Base-by-base conservation (phyloP, 768 basidiomycete genomes). In the Suillus placidus region DNA sequence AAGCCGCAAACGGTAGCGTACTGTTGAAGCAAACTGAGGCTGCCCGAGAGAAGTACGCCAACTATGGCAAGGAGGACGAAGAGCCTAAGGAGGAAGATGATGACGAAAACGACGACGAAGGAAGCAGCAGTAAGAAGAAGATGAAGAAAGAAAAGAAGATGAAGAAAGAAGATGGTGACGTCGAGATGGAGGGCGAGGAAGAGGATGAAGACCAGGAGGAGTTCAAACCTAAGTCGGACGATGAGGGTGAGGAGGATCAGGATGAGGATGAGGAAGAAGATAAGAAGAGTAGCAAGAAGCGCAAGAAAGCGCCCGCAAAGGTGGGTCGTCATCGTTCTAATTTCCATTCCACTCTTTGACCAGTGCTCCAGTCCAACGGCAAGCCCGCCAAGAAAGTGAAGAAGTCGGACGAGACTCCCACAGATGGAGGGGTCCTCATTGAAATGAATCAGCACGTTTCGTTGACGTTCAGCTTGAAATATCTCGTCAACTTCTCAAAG, bases 401-500 rank as follows among this genome's bases (percentile, higher is more conserved):
- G 73, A 87, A 86, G 67, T 77, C 76, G 0, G 84, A 84, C 9
- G 87, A 88, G 23, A 83, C 85, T 3, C 85, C 86, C 5, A 77
- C 81, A 3, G 79, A 80, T 14, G 86, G 83, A 55, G 83, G 81
- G n/a, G 90, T 97, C 57, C 76, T 80, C 67, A 91, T 97, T 74
- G 87, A 92, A 78, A 91, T 97, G 85, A 93, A 94, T 73, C 89
- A 92, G 75, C 88, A 93, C 68, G 97, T 99, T 67, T 86, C 88
- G 51, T 83, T 99, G 58, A 98, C 95, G 1, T 99, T 99, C 83
- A 95, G 93, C 38, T 82, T 99, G 71, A 99, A 98, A 78, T 99
- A 99, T 79, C 89, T 99, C 35, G 90, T 93, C 77, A 98, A 97
- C 81, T 99, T 99, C 73, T 88, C 94, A 61, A 99, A 97, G 84